Evolutionary conservation across 805 yeast genomes (phyloP).

Genomic region (Candida ovalis): DNA sequence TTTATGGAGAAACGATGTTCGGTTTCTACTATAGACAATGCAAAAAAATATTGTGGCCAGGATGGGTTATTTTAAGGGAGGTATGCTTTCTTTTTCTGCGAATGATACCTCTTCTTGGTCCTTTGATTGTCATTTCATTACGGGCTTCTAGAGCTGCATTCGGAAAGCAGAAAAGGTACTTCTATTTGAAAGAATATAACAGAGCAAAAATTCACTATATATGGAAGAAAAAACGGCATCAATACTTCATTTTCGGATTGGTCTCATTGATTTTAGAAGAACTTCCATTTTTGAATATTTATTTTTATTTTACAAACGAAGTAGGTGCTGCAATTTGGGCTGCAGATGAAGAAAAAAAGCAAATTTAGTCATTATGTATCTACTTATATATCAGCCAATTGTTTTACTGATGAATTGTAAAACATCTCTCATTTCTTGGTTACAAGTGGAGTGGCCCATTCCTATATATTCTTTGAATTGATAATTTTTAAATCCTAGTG

Average conservation of each 20-base stretch:
- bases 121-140: slow-evolving; percentile 44
- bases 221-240: slow-evolving; percentile 31
- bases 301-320: slow-evolving; percentile 55
- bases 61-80: slow-evolving; percentile 38
- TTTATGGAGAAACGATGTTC: slow-evolving; percentile 25
- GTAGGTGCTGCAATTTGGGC: slow-evolving; percentile 69
- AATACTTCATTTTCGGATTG: slow-evolving; percentile 49
- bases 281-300: slow-evolving; percentile 49
- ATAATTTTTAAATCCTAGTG: slow-evolving; percentile 41
- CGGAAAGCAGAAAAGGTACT: slow-evolving; percentile 52
- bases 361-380: neutral
- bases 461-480: slow-evolving; percentile 56
- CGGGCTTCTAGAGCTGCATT: slow-evolving; percentile 55
- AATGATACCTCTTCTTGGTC: slow-evolving; percentile 57
- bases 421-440: slow-evolving; percentile 61
- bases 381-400: neutral
- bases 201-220: slow-evolving; percentile 37
- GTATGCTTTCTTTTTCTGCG: slow-evolving; percentile 36
- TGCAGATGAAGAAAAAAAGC: slow-evolving; percentile 32
- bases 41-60: slow-evolving; percentile 31
- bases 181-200: slow-evolving; percentile 49
- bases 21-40: slow-evolving; percentile 18
- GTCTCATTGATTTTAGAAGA: slow-evolving; percentile 47
- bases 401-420: slow-evolving; percentile 39
- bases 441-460: slow-evolving; percentile 63